Evolutionary conservation across 108 stramenopile genomes (phyloP), one percentile per base, ranked within the genome.

Genomic region (Aurantiochytrium sp.): DNA sequence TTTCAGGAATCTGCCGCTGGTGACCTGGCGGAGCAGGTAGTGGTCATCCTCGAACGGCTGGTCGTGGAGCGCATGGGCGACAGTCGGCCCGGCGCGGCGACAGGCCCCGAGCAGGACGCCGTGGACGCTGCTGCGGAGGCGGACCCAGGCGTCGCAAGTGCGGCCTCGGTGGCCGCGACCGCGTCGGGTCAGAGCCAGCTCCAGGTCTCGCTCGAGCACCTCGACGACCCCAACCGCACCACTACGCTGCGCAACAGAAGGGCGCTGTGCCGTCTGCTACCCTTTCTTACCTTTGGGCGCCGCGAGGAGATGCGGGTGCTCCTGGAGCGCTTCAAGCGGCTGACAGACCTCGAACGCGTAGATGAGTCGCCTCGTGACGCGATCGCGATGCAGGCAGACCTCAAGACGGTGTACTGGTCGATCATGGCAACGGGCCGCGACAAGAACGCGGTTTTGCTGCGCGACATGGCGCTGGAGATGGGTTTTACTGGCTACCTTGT

Each of bases 241-340:
- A 81, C 39, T 6, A 21, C 73, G 30, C 2, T 81, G 39, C 73
- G 45, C n/a, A 48, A 81, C 45, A 41, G 39, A 21, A 12, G 73
- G 6, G 73, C 73, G 12, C 17, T 81, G 39, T 41, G 42, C 30
- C 73, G 73, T 22, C 73, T 81, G 42, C 73, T 81, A 12, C 73
- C 73, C 30, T 81, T 81, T 30, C 30, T 81, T 5, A 81, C 73
- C 15, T 81, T 81, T 81, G 73, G 73, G n/a, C 73, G 73, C 1
- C 39, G 45, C 42, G 73, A 81, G 39, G 42, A 81, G 24, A 48
- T 48, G 45, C 39, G n/a, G 17, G 27, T 81, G 21, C 39, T 81
- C 17, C 24, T 81, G 42, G 45, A 48, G 6, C 73, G 73, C 39
- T 81, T 81, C 45, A 24, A 81, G 73, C 73, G 73, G 12, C 39